A percentile compares a stretch with the other conserved stretches of the same genome.
Conservation (phyloP, 2,329 filamentous ascomycete species). For the Paracamarosporium sp. region DNA sequence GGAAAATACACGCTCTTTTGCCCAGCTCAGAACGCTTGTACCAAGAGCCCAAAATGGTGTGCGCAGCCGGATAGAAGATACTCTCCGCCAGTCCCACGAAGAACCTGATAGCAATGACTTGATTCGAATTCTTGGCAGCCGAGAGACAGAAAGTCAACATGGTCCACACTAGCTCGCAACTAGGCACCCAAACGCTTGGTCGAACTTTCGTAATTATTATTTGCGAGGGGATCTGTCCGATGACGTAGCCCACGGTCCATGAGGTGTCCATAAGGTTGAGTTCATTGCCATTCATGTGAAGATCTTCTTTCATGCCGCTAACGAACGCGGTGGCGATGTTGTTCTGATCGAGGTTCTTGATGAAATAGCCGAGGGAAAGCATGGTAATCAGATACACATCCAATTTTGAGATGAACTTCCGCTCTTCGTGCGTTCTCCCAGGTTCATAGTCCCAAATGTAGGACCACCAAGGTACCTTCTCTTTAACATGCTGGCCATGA, state of each 20-base stretch:
- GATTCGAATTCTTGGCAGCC: conserved; percentile 5
- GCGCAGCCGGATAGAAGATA: conserved; percentile 7
- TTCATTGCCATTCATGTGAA: conserved; percentile 29
- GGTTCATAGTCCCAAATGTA: conserved; percentile 39
- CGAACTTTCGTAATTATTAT: conserved; percentile 11
- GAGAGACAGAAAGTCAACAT: conserved; percentile 11
- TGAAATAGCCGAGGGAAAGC: conserved; percentile 29
- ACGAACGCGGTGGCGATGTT: conserved; percentile 35
- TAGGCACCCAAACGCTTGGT: conserved; percentile 8
- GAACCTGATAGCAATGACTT: conserved; percentile 16
- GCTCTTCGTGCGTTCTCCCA: conserved; percentile 26
- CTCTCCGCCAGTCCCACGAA: conserved; percentile 9
- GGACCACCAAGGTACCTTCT: conserved; percentile 30
- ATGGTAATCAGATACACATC: conserved; percentile 29
- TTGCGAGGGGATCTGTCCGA: conserved; percentile 8
- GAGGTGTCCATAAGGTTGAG: conserved; percentile 28
- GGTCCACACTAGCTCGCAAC: conserved; percentile 9
- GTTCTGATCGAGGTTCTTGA: conserved; percentile 34
- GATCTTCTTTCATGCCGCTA: conserved; percentile 34
- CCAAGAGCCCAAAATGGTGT: conserved; percentile 3
- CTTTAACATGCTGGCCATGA: background rate
- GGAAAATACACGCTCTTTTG: background rate
- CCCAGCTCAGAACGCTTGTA: background rate
- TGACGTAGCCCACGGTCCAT: conserved; percentile 26
- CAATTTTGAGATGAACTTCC: conserved; percentile 28